Evolutionary conservation across 495 filamentous ascomycete genomes (phyloP).

Genomic region (Penicillium diatomitis): DNA sequence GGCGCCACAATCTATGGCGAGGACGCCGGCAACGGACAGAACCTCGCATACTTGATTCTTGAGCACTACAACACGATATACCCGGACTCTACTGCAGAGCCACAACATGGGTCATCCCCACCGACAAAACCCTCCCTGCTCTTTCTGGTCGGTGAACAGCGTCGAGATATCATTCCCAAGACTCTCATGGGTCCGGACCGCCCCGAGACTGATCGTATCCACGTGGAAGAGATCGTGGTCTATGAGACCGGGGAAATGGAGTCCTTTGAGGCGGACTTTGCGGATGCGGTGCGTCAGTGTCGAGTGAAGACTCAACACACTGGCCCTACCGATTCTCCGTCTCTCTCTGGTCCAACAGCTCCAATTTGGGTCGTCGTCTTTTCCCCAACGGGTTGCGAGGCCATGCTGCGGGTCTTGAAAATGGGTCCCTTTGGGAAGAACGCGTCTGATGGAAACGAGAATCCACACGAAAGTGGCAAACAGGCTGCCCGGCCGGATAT

Average conservation of each 20-base stretch:
- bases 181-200: conserved; percentile 51
- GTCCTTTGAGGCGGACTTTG: conserved; percentile 61
- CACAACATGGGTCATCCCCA: conserved; percentile 3
- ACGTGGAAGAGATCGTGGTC: conserved; percentile 67
- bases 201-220: conserved; percentile 34
- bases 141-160: conserved; percentile 80
- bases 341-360: background rate
- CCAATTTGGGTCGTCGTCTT: conserved; percentile 84
- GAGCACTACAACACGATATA: conserved; percentile 48
- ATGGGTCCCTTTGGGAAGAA: conserved; percentile 8
- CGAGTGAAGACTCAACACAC: too few species aligned
- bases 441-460: conserved; percentile 5
- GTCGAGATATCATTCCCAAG: conserved; percentile 79
- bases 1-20: conserved; percentile 57
- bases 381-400: conserved; percentile 79
- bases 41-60: conserved; percentile 66
- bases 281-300: conserved; percentile 10
- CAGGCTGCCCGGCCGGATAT: conserved; percentile 19
- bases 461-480: background rate
- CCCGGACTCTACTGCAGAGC: background rate
- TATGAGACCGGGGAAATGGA: conserved; percentile 79
- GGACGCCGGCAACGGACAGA: conserved; percentile 74
- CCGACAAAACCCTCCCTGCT: conserved; percentile 50
- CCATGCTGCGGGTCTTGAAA: conserved; percentile 61
- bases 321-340: too few species aligned